Percentiles rank a stretch among this genome's conserved stretches.
phyloP scores from a whole-genome alignment of 2,329 filamentous ascomycete genomes.

The Ophiocordyceps sinensis region DNA sequence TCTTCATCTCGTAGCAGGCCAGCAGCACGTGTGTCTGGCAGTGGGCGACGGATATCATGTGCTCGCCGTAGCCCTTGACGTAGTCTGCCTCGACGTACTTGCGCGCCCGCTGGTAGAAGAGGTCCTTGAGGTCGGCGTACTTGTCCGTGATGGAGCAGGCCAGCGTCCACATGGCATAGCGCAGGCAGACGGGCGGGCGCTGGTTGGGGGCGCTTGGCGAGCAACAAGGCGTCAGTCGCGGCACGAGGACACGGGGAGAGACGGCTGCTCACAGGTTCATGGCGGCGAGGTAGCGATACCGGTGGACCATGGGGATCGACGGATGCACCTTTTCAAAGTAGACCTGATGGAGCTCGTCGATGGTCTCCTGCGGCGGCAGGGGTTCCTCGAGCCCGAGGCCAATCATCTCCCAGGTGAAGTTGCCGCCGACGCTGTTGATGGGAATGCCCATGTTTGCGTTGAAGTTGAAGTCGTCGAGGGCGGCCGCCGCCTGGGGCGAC shows the following conservation, averaged over 20 bases:
- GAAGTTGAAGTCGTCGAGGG: constrained; percentile 45
- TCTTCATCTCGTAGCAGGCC: constrained; percentile 82
- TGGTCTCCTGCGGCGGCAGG: constrained; percentile 41
- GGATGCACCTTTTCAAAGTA: constrained; percentile 88
- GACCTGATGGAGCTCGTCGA: constrained; percentile 78
- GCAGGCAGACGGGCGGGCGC: constrained; percentile 72
- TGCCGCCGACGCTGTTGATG: constrained; percentile 35
- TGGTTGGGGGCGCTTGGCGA: constrained; percentile 53
- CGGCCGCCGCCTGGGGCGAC: constrained; percentile 30
- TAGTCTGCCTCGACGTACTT: constrained; percentile 87
- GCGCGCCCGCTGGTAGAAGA: constrained; percentile 79
- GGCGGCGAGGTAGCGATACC: constrained; percentile 70
- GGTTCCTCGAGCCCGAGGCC: constrained; percentile 45
- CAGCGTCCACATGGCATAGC: constrained; percentile 93
- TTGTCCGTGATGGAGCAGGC: constrained; percentile 79
- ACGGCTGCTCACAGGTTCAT: constrained; percentile 54
- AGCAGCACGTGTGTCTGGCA: constrained; percentile 74
- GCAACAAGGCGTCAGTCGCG: not conserved
- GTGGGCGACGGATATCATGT: constrained; percentile 72
- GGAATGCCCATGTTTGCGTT: constrained; percentile 31
- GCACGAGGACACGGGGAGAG: not conserved
- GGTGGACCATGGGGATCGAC: constrained; percentile 78
- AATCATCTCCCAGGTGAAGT: constrained; percentile 69
- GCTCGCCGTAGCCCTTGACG: constrained; percentile 82
- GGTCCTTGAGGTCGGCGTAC: constrained; percentile 62